Base-by-base conservation (phyloP, 768 basidiomycete species). In the Boletus reticuloceps region DNA sequence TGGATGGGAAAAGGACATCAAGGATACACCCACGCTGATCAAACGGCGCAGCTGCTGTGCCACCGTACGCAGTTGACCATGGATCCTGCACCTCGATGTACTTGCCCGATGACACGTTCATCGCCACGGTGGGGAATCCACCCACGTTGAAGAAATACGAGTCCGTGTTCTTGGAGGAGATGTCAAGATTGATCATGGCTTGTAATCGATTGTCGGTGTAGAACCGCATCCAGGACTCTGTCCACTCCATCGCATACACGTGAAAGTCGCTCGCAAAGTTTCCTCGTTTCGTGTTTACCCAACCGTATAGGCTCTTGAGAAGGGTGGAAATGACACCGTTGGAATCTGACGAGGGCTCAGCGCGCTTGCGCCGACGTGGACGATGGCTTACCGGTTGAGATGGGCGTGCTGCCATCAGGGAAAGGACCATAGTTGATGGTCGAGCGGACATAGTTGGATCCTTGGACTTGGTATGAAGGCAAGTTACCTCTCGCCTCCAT, bases 361-460 rank as follows among this genome's bases (percentile, higher is more conserved):
- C 9, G 16, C 8, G 27, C 25, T 22, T 8, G 9, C 1, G 4
- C 0, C 0, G 16, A 32, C 5, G 19, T 8, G 22, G 31, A 22
- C 2, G 0, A n/a, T n/a, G 25, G n/a, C 69, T 56, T 52, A 68
- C 65, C 55, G 6, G 49, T 53, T 8, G 69, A 66, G 32, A 78
- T 62, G 2, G 82, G 64, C 0, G 70, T 58, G 41, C 47, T 59
- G 1, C 70, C 70, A 0, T 63, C 57, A 1, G 72, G 63, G 10
- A 82, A 64, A 37, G 82, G 81, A 3, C 90, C 91, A 72, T 86
- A 94, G 68, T 84, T 84, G 20, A 94, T 71, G 32, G 81, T 76
- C 6, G 83, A 79, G 53, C 84, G 74, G 20, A 79, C 75, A 57
- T 72, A 79, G 67, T 79, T 78, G 53, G 71, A 65, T 47, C 80